Evolutionary conservation across 1,284 basidiomycete genomes (phyloP), one percentile per base, ranked within the genome.

Genomic region (Psilocybe mexicana): DNA sequence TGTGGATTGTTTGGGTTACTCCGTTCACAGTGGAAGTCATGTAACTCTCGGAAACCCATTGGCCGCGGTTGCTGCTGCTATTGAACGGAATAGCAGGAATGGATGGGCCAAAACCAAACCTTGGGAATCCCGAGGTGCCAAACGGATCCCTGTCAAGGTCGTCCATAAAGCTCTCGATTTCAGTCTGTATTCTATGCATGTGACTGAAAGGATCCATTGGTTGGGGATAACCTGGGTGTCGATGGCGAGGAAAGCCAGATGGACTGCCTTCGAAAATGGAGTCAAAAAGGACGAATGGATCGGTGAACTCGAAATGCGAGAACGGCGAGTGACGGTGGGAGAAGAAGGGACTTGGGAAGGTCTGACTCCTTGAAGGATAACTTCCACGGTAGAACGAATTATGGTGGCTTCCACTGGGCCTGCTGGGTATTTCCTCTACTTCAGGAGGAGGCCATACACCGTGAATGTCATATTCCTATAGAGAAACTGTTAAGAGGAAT

Each of bases 221-320:
- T 45, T 59, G 61, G 18, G 61, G 43, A 24, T 63, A 58, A 38
- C 61, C 64, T 56, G 69, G 67, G 46, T 67, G 66, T 24, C 68
- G 66, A 43, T 65, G 68, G 44, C 62, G 63, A 52, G 64, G 57
- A 38, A 57, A 52, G 30, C 63, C 61, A 23, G 63, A 62, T 44
- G 63, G 65, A 52, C 78, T 60, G 52, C 83, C 79, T 26, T 81
- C 80, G 58, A 91, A 90, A 54, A 90, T 81, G 5, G 80, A 77
- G 60, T 89, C 79, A 71, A 92, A 92, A 30, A 91, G 71, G 33
- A 77, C 74, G 68, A 90, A 91, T 2, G 90, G 90, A 67, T 92
- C 88, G 1, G 83, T 85, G 73, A 90, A 91, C 18, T 65, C 68
- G 55, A 71, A 77, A 5, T 69, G 48, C 14, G 65, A 65, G 61